phyloP scores from a whole-genome alignment of 768 basidiomycete genomes.

The Kwoniella botswanensis region DNA sequence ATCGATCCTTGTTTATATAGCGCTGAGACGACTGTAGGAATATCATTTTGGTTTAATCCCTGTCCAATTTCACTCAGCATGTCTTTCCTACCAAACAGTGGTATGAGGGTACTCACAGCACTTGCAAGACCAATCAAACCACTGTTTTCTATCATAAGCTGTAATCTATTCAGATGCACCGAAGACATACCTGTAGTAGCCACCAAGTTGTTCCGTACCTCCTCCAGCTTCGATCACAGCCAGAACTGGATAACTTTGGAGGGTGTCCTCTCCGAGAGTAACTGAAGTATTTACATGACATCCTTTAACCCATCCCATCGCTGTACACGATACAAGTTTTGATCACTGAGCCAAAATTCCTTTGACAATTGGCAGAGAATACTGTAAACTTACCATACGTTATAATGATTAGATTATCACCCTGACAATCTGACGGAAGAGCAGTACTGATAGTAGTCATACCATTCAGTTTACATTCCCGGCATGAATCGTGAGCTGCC shows the following conservation, averaged over 20 bases:
- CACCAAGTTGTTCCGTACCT: constrained; percentile 2
- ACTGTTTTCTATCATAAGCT: neutral
- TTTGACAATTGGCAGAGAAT: too few species aligned
- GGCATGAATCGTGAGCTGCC: constrained; percentile 7
- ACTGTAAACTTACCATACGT: neutral
- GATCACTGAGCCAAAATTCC: neutral
- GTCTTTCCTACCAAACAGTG: too few species aligned
- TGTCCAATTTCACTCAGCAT: neutral
- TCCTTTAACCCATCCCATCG: constrained; percentile 7
- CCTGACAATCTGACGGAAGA: neutral
- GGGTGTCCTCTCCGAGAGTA: constrained; percentile 14
- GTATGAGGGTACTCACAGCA: neutral
- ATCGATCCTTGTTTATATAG: constrained; percentile 13
- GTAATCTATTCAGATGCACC: neutral
- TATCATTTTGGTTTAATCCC: neutral
- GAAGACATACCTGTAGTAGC: constrained; percentile 13
- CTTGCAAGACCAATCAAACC: constrained; percentile 8
- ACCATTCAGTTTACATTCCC: neutral
- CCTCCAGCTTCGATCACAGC: constrained; percentile 11
- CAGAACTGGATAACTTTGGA: constrained; percentile 10
- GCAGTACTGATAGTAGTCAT: constrained; percentile 5
- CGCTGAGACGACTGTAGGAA: constrained; percentile 3
- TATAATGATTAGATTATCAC: neutral
- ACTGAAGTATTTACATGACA: constrained; percentile 9
- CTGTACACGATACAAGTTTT: neutral